Evolutionary conservation across 106 monocot species (phyloP), one percentile per base, ranked within the genome.

Genomic region (Hemerocallis citrina): DNA sequence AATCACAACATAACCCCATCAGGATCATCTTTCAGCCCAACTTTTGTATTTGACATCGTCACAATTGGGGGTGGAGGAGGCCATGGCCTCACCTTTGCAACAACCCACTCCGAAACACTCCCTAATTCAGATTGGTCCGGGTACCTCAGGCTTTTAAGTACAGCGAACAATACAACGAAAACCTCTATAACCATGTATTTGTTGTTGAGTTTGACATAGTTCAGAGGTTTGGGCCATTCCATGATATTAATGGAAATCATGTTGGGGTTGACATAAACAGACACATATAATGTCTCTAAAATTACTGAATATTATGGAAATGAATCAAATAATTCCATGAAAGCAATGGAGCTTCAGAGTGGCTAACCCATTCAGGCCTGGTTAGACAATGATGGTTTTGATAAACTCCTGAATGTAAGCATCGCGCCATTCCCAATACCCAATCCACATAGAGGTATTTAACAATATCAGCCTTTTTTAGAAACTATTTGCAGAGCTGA

Each of bases 1-100:
- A 32, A 11, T 25, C 14, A 20, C 0, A 6, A 29, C 11, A 0
- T 9, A 44, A 63, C 19, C 4, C 15, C 45, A 1, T 5, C 4
- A 1, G 30, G 60, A 0, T 30, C 63, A 15, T 79, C 79, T 36
- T 84, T 84, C 72, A 79, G 79, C 37, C 73, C 84, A 21, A 61
- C 57, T 32, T 85, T 85, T 57, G 62, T 79, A 10, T 73, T 85
- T 27, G 79, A 69, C 55, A 79, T 85, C 33, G 7, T 66, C 52
- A 52, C 66, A 17, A 41, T 25, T 41, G 40, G 40, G 42, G 42
- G 39, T 25, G 10, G 52, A 1, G 66, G 66, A 17, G 66, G 66
- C 29, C 52, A 66, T 17, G 66, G 55, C 55, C 20, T 66, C 39
- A 40, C 66, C 34, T 66, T 66, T 41, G 30, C 55, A 17, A 41